Base-by-base conservation (phyloP, 345 rosid genomes). In the Eucalyptus rudis region DNA sequence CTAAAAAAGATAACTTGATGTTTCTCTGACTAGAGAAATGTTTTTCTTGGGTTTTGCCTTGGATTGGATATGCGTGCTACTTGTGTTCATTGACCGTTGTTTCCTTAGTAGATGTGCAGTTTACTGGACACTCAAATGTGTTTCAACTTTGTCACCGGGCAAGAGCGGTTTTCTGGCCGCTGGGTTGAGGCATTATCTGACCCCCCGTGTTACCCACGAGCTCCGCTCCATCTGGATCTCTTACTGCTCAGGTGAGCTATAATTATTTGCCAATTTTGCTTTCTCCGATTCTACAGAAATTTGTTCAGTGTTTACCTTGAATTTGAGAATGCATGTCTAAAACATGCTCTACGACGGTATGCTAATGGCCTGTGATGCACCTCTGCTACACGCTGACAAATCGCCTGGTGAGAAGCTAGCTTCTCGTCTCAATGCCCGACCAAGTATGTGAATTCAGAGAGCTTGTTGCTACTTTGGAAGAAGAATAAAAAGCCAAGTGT, bases 401-500 rank as follows among this genome's bases (percentile, higher is more conserved):
- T 93, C 97, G 86, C 89, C 96, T 45, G 99, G 99, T 49, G 96
- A 96, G 94, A 97, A 95, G 94, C 90, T 95, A 50, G 97, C 99
- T 25, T 89, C 91, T 80, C 96, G 96, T 62, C 96, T 98, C 89
- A 95, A 94, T 49, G 94, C 93, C 87, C 94, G 91, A 88, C 96
- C 99, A 36, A 96, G 87, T 93, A 90, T 95, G 81, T 36, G 45
- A 71, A 71, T 71, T 43, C 6, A 9, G 44, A 33, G 13, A 68
- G 80, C 80, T 12, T 71, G 81, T 36, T 71, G 83, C 83, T 76
- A 40, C 47, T 20, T 62, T 10, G 12, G 47, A 76, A 76, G 47
- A 31, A 64, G 36, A 31, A 64, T 64, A 52, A n/a, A 64, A 64
- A n/a, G 10, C 76, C 33, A 2, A 40, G 47, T 40, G 83, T 33